Evolutionary conservation across 2,329 filamentous ascomycete genomes (phyloP), one percentile per base, ranked within the genome.

Genomic region (Fusarium fujikuroi): DNA sequence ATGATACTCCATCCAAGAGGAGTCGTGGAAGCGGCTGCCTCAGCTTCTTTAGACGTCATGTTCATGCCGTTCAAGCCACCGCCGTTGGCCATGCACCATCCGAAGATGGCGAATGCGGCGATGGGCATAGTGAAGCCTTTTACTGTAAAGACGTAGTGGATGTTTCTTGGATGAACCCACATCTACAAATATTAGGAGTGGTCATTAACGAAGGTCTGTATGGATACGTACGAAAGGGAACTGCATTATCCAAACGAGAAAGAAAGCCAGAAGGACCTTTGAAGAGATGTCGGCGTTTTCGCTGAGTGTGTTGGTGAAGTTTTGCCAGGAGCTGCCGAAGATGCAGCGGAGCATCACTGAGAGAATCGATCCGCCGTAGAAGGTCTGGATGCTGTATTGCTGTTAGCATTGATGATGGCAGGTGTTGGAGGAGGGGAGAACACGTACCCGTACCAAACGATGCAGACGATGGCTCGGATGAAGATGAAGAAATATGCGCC

Each of bases 191-290:
- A 11, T 53, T 12, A 53, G 49, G 5, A 7, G 2, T 25, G 9
- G 0, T 2, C 2, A 9, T 36, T 6, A 15, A 2, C 7, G 9
- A 9, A 8, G 8, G 11, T 4, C 1, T 11, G 0, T 8, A 2
- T 3, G 14, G 8, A 16, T 16, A 18, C 50, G 7, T 2, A 54
- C 50, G 23, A 54, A 54, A 0, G 50, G 50, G 23, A 54, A 54
- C 3, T 54, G 50, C 50, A 54, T 54, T 1, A 40, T 4, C 50
- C 50, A 54, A n/a, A 54, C 50, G 34, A 54, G 34, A 23, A 54
- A 54, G 50, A 54, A 54, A 7, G 50, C 50, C 0, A 54, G 34
- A 21, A 54, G 50, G 5, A 54, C 50, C 2, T 54, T 54, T 10
- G 50, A 54, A 0, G 50, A 54, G 19, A 54, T 54, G 5, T 54